Evolutionary conservation across 805 yeast species (phyloP).

Genomic region (Wickerhamiella domercqiae): DNA sequence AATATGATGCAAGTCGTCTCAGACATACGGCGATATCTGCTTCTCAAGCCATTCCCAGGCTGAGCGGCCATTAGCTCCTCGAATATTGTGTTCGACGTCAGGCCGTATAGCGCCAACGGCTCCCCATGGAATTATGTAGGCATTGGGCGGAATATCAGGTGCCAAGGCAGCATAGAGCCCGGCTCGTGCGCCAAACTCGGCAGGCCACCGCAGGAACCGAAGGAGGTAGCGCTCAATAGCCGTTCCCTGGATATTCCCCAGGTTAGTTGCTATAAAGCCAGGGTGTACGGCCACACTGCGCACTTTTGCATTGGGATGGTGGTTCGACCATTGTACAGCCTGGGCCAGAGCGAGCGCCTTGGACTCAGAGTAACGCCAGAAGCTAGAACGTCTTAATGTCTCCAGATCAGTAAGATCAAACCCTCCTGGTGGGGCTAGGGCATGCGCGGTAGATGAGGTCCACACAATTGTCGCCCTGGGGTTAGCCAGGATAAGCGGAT

Average conservation of each 20-base stretch:
- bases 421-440: constrained; percentile 22
- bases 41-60: constrained; percentile 24
- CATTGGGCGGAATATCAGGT: constrained; percentile 26
- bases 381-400: constrained; percentile 8
- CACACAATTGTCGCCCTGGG: constrained; percentile 31
- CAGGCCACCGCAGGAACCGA: constrained; percentile 7
- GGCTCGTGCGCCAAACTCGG: constrained; percentile 30
- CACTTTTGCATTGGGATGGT: constrained; percentile 24
- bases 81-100: constrained; percentile 25
- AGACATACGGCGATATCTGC: constrained; percentile 1
- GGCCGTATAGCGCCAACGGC: constrained; percentile 24
- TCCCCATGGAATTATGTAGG: constrained; percentile 32
- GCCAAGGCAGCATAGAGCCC: constrained; percentile 30
- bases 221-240: constrained; percentile 5
- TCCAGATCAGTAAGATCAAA: constrained; percentile 26
- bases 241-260: too few relatives aligned
- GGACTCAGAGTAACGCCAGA: constrained; percentile 27
- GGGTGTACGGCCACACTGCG: constrained; percentile 29
- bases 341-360: constrained; percentile 30
- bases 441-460: constrained; percentile 30
- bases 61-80: constrained; percentile 23
- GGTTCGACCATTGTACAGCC: constrained; percentile 25
- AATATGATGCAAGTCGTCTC: background rate
- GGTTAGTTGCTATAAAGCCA: constrained; percentile 25
- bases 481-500: constrained; percentile 26